These are phyloP conservation scores for Trichoderma citrinoviride DNA, from an alignment of 2,329 filamentous ascomycete genomes.

Conservation along the genomic window DNA sequence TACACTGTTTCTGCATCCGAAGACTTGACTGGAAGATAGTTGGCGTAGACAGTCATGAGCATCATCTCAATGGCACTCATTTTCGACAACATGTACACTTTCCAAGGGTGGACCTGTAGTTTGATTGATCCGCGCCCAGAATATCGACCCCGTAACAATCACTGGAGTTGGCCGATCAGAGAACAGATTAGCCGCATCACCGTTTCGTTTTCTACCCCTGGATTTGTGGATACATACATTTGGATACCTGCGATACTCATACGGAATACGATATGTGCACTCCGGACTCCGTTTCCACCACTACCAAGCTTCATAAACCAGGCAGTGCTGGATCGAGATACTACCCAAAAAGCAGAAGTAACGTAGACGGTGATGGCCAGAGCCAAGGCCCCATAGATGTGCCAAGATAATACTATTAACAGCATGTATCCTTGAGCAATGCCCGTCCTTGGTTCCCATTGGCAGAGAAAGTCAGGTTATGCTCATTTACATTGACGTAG, in stretches of 20 bases:
- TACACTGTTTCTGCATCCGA: background rate
- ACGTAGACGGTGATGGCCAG: constrained; percentile 10
- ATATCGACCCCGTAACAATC: background rate
- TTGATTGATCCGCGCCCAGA: background rate
- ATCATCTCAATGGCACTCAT: background rate
- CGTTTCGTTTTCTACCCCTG: background rate
- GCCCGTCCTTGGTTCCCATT: background rate
- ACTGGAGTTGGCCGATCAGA: constrained; percentile 9
- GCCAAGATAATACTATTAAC: background rate
- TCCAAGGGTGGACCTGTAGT: too few relatives aligned
- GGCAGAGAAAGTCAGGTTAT: background rate
- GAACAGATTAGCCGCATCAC: background rate
- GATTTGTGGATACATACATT: background rate
- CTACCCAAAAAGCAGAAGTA: background rate
- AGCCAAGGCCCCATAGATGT: background rate
- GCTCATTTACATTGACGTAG: background rate
- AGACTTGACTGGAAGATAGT: too few relatives aligned
- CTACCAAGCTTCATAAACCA: background rate
- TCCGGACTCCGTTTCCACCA: too few relatives aligned
- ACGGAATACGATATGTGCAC: background rate
- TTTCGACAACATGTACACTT: too few relatives aligned
- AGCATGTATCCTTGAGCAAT: background rate
- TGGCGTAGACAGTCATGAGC: too few relatives aligned
- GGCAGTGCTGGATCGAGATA: constrained; percentile 12
- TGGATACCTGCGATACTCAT: background rate